A percentile compares a stretch with the other conserved stretches of the same genome.
Evolutionary conservation across 176 grass and related monocot genomes (phyloP).

Genomic region (Cenchrus purpureus): DNA sequence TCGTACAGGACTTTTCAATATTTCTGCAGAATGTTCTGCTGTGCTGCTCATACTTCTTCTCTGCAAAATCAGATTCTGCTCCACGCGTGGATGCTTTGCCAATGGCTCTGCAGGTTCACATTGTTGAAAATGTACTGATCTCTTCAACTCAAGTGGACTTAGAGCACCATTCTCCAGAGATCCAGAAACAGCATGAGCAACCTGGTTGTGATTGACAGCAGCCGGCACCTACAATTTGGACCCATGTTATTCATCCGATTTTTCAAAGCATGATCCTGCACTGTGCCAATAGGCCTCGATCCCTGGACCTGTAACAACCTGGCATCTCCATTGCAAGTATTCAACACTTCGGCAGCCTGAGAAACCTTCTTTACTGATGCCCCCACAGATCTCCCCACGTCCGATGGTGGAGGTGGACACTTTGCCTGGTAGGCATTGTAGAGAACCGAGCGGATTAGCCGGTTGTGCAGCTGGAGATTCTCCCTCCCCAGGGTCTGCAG

Average conservation of each 20-base stretch:
- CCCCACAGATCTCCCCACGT: slow-evolving; percentile 37
- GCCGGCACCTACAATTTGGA: slow-evolving; percentile 41
- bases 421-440: slow-evolving; percentile 69
- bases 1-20: slow-evolving; percentile 46
- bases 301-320: slow-evolving; percentile 39
- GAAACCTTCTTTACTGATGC: slow-evolving; percentile 43
- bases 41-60: slow-evolving; percentile 40
- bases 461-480: slow-evolving; percentile 80
- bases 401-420: slow-evolving; percentile 49
- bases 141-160: slow-evolving; percentile 55
- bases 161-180: slow-evolving; percentile 53
- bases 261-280: slow-evolving; percentile 50
- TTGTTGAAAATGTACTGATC: slow-evolving; percentile 44
- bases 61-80: slow-evolving; percentile 33
- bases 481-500: slow-evolving; percentile 55
- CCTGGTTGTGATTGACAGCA: slow-evolving; percentile 43
- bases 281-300: slow-evolving; percentile 33
- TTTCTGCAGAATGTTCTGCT: slow-evolving; percentile 35
- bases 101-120: slow-evolving; percentile 43
- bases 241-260: slow-evolving; percentile 44
- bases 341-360: slow-evolving; percentile 39
- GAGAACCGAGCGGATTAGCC: slow-evolving; percentile 61
- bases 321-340: slow-evolving; percentile 60
- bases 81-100: slow-evolving; percentile 53
- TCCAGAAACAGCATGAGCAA: slow-evolving; percentile 29